Evolutionary conservation across 371 early-diverging fungal species (phyloP).

Genomic region (Syncephalastrum racemosum): DNA sequence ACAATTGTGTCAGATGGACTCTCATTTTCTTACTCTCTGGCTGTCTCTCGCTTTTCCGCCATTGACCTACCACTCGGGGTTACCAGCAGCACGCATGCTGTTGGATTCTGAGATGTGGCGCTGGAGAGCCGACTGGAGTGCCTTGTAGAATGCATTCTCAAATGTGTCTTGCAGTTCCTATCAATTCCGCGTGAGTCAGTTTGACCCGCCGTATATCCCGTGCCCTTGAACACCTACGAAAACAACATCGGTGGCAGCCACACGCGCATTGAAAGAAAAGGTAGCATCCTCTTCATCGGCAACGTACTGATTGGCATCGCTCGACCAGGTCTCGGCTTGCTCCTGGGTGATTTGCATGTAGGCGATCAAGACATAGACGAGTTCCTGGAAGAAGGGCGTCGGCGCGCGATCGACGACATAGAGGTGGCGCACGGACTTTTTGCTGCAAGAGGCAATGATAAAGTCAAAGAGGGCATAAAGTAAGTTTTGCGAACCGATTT

Average conservation of each 20-base stretch:
- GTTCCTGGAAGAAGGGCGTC: slow-evolving; percentile 58
- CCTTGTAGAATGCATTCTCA: slow-evolving; percentile 55
- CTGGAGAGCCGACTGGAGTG: slow-evolving; percentile 55
- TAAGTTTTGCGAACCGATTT: slow-evolving; percentile 69
- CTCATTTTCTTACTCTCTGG: not conserved
- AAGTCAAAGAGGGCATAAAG: slow-evolving; percentile 75
- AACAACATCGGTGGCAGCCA: slow-evolving; percentile 79
- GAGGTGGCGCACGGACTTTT: slow-evolving; percentile 46
- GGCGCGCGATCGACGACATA: slow-evolving; percentile 31
- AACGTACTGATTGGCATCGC: slow-evolving; percentile 84
- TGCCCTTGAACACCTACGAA: slow-evolving; percentile 47
- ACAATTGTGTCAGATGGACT: not conserved
- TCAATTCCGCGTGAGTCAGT: not conserved
- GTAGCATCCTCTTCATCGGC: slow-evolving; percentile 91
- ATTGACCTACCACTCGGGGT: slow-evolving; percentile 47
- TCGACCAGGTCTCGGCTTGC: slow-evolving; percentile 77
- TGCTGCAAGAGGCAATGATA: slow-evolving; percentile 56
- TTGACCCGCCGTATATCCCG: no score
- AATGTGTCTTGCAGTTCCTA: slow-evolving; percentile 58
- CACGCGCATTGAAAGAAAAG: slow-evolving; percentile 77
- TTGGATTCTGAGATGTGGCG: slow-evolving; percentile 56
- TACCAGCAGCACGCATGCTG: slow-evolving; percentile 51
- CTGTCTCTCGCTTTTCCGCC: no score
- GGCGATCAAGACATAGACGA: slow-evolving; percentile 62
- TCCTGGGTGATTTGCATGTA: slow-evolving; percentile 87